These are phyloP conservation scores for Raphanus sativus DNA, from an alignment of 345 rosid genomes.

Conservation along the genomic window DNA sequence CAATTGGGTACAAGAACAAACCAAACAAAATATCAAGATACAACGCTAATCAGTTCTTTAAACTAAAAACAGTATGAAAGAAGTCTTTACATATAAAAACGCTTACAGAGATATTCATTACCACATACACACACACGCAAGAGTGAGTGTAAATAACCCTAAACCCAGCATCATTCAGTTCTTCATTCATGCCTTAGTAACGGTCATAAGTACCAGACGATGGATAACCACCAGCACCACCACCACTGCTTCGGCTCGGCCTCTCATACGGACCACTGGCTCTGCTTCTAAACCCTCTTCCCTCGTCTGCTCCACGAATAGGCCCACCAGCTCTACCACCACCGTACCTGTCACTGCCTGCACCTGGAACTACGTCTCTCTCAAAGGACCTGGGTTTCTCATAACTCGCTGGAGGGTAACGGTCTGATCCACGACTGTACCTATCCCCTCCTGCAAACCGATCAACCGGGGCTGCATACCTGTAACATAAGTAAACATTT, in stretches of 20 bases:
- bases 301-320: constrained; percentile 54
- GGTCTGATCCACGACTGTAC: constrained; percentile 69
- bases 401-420: constrained; percentile 64
- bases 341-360: constrained; percentile 64
- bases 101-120: constrained; percentile 30
- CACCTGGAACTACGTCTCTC: constrained; percentile 64
- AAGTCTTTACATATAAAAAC: constrained; percentile 18
- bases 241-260: constrained; percentile 64
- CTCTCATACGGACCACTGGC: constrained; percentile 81
- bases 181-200: constrained; percentile 41
- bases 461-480: constrained; percentile 74
- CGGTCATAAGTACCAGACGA: constrained; percentile 68
- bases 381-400: constrained; percentile 75
- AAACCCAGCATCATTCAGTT: constrained; percentile 22
- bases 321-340: constrained; percentile 65
- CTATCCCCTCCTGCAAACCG: constrained; percentile 64
- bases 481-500: constrained; percentile 29
- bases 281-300: constrained; percentile 71
- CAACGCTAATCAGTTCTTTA: constrained; percentile 2
- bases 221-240: constrained; percentile 36
- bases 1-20: background rate
- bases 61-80: background rate
- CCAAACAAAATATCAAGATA: background rate
- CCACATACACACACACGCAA: constrained; percentile 1
- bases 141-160: constrained; percentile 9